Evolutionary conservation across 306 rosid species (phyloP), one percentile per base, ranked within the genome.

Genomic region (Vigna hirtella): DNA sequence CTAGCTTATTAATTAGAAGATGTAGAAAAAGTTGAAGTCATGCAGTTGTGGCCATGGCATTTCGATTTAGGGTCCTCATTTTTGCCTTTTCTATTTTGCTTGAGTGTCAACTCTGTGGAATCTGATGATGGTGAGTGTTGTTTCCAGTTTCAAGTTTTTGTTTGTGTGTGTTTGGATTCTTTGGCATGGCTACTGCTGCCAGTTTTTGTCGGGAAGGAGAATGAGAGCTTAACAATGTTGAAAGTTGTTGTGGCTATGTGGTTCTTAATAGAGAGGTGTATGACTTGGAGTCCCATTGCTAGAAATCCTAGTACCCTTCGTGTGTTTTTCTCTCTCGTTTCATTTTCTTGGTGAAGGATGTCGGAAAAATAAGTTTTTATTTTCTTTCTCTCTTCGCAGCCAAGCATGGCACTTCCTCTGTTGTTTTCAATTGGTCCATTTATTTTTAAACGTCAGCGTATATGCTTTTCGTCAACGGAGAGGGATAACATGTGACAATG

Each of bases 401-500:
- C 82, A 82, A 84, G 82, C 82, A 52, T 50, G 63, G 77, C 48
- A 47, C 28, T 49, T 34, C 70, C 61, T 53, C 17, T 64, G 16
- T 67, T 36, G 58, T 77, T 77, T 77, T 48, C 52, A 57, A 40
- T 53, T 77, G 48, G 73, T 40, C 72, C 43, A 30, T 22, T 56
- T 43, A 16, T 63, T 15, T 32, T 17, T 6, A 7, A 32, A 49
- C 48, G 77, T 67, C 72, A 74, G 83, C 58, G 5, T 18, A 18
- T 18, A 18, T 18, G 0, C 20, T 18, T 18, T 18, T 18, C 0
- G 20, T 18, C 20, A 18, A 18, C 20, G 99, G 99, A 90, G 97
- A 90, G 98, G 99, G 17, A 76, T 96, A 66, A 43, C 87, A 11
- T 96, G 99, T 50, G 99, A 96, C 82, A 93, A 93, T 86, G 88